A percentile compares a stretch with the other conserved stretches of the same genome.
Conservation (phyloP, 257 asterid species). For the Ehretia macrophylla region DNA sequence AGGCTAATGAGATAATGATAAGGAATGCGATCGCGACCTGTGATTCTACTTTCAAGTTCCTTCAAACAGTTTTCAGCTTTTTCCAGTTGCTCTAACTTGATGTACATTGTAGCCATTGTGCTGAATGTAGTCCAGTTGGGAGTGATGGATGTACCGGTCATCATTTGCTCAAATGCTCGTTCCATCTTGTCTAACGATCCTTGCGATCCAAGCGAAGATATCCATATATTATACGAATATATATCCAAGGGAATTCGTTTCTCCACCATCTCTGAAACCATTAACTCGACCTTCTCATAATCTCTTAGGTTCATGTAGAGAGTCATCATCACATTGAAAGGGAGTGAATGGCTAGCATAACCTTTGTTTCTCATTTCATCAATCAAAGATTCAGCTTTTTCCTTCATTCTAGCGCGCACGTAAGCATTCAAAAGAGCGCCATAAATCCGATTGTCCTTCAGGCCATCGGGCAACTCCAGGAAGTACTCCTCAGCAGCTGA, state of each 20-base stretch:
- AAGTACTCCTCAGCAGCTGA: constrained; percentile 78
- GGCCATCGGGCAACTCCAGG: constrained; percentile 45
- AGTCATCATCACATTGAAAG: constrained; percentile 86
- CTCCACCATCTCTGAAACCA: constrained; percentile 62
- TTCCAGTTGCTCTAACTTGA: constrained; percentile 43
- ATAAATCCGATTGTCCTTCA: constrained; percentile 71
- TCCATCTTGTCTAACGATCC: constrained; percentile 70
- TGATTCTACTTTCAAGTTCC: constrained; percentile 56
- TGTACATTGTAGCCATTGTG: constrained; percentile 76
- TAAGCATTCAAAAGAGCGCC: constrained; percentile 84
- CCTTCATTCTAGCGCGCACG: constrained; percentile 55
- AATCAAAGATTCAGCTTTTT: constrained; percentile 74
- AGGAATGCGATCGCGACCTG: constrained; percentile 62
- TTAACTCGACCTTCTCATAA: constrained; percentile 46
- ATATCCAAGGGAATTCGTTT: constrained; percentile 47
- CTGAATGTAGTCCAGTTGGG: constrained; percentile 89
- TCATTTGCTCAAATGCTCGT: constrained; percentile 54
- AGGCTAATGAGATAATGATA: constrained; percentile 74
- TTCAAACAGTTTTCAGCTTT: constrained; percentile 64
- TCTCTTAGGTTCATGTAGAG: constrained; percentile 68
- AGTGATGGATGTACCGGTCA: constrained; percentile 43
- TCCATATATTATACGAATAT: constrained; percentile 83
- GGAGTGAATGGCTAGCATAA: constrained; percentile 54
- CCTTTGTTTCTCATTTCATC: constrained; percentile 53
- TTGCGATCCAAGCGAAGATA: constrained; percentile 52